Conservation (phyloP, 2,329 filamentous ascomycete species). For the Colletotrichum godetiae region DNA sequence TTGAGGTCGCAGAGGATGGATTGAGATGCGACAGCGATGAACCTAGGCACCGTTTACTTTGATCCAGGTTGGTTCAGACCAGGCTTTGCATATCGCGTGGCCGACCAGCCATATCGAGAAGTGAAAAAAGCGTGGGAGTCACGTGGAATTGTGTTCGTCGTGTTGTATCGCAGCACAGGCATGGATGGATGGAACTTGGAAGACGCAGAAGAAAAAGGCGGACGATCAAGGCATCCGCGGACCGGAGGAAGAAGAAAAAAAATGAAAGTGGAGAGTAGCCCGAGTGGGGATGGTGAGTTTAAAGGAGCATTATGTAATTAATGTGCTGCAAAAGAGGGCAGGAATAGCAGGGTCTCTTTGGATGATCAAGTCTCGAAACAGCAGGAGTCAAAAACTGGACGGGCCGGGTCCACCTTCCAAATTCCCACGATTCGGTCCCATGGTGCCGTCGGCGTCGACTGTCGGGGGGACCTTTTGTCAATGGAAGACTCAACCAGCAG, state of each 20-base stretch:
- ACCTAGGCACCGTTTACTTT: neutral
- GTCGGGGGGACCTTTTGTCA: slow-evolving; percentile 3
- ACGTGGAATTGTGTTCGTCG: slow-evolving; percentile 2
- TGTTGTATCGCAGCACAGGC: neutral
- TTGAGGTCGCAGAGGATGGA: neutral
- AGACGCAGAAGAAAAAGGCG: neutral
- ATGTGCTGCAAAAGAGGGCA: neutral
- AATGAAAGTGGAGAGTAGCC: neutral
- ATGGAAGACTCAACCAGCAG: neutral
- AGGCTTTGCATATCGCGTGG: neutral
- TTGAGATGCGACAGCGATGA: neutral
- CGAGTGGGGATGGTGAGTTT: neutral
- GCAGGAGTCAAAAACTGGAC: slow-evolving; percentile 27
- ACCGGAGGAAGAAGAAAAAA: neutral
- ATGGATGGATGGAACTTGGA: neutral
- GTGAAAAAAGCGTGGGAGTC: slow-evolving; percentile 9
- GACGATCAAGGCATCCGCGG: neutral
- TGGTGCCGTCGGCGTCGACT: slow-evolving; percentile 10
- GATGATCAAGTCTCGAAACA: slow-evolving; percentile 29
- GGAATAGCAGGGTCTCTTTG: neutral
- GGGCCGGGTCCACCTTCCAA: slow-evolving; percentile 30
- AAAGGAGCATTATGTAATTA: neutral
- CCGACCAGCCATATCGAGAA: neutral
- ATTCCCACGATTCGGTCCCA: slow-evolving; percentile 13
- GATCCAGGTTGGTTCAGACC: neutral